These are phyloP conservation scores for Bolboschoenus planiculmis DNA, from an alignment of 176 grass and related monocot genomes.

Conservation along the genomic window DNA sequence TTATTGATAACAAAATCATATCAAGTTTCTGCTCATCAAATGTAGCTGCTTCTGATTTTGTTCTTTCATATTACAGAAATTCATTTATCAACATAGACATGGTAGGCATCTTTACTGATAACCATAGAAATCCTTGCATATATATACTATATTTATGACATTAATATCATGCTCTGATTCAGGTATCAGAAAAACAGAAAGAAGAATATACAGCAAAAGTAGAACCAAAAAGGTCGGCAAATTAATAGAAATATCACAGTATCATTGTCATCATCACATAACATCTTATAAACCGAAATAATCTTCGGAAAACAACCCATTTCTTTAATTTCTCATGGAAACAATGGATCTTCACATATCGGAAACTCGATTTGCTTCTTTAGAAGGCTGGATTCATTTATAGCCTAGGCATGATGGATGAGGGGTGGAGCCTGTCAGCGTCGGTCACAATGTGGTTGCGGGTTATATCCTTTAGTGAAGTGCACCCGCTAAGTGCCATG, in stretches of 20 bases:
- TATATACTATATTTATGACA: too few species aligned
- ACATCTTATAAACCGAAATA: constrained; percentile 16
- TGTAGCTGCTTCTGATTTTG: background rate
- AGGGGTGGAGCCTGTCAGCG: constrained; percentile 38
- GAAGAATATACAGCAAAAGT: constrained; percentile 13
- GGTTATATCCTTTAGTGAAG: constrained; percentile 71
- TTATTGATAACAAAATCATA: background rate
- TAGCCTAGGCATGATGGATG: constrained; percentile 48
- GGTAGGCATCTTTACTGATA: background rate
- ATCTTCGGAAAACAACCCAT: background rate
- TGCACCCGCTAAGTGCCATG: constrained; percentile 91
- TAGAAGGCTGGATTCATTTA: constrained; percentile 16
- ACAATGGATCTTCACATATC: background rate
- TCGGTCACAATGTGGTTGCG: constrained; percentile 91
- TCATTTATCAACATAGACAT: background rate
- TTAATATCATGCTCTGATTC: background rate
- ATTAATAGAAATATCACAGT: constrained; percentile 14
- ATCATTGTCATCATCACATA: constrained; percentile 9
- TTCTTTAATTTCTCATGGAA: background rate
- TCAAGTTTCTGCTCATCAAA: background rate
- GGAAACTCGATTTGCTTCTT: background rate
- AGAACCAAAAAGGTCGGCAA: background rate
- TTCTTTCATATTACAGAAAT: background rate
- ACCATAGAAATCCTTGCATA: background rate
- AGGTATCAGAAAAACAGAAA: constrained; percentile 12